phyloP scores from a whole-genome alignment of 345 rosid genomes.

The Chamaenerion angustifolium region DNA sequence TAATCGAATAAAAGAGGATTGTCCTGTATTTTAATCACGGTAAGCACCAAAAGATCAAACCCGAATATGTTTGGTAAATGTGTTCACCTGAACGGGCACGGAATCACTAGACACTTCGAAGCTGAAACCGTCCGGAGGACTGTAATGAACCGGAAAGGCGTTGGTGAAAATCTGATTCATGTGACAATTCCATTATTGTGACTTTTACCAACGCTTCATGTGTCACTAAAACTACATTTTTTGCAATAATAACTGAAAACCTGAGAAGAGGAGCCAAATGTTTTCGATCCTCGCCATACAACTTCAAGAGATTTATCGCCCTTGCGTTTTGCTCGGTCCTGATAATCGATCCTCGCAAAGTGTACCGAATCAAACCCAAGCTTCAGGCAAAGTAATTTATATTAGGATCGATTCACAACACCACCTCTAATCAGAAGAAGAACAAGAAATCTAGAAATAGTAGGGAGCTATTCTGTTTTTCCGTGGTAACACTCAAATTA shows the following conservation, averaged over 20 bases:
- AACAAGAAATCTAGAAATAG: too few species aligned
- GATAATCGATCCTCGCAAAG: constrained; percentile 81
- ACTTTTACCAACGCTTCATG: too few species aligned
- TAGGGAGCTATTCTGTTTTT: too few species aligned
- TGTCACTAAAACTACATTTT: too few species aligned
- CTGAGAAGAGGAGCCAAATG: constrained; percentile 75
- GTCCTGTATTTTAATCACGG: constrained; percentile 30
- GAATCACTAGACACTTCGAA: constrained; percentile 42
- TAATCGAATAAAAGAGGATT: constrained; percentile 42
- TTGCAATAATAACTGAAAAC: constrained; percentile 5
- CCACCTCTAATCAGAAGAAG: too few species aligned
- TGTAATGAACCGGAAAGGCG: constrained; percentile 53
- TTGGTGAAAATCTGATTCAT: constrained; percentile 59
- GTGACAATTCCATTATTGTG: too few species aligned
- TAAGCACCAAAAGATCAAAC: too few species aligned
- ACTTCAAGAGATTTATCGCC: constrained; percentile 54
- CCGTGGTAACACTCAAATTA: too few species aligned
- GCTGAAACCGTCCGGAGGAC: constrained; percentile 62
- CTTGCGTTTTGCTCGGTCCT: constrained; percentile 69
- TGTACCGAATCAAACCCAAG: constrained; percentile 81
- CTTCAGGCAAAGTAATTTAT: constrained; percentile 21
- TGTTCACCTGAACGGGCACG: constrained; percentile 53
- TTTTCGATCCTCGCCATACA: constrained; percentile 81
- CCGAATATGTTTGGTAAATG: too few species aligned
- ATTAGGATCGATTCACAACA: too few species aligned